These are phyloP conservation scores for Rhizopus delemar DNA, from an alignment of 371 early-diverging fungal genomes.

Conservation along the genomic window DNA sequence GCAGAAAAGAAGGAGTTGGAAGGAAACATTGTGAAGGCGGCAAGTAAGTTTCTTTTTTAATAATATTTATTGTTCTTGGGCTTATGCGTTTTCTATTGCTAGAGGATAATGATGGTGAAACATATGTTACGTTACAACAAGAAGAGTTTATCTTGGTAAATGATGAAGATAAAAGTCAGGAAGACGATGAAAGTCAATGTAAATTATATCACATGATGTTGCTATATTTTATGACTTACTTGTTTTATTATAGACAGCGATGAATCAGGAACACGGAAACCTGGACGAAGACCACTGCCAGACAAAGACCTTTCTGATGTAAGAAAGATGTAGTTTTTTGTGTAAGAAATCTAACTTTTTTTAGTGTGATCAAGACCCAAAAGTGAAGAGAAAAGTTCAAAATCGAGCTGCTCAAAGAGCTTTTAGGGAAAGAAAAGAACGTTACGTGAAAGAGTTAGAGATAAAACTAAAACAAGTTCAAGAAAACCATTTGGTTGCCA, in stretches of 20 bases:
- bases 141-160: conserved; percentile 18
- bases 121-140: conserved; percentile 26
- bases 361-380: conserved; percentile 47
- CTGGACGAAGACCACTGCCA: conserved; percentile 39
- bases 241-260: conserved; percentile 23
- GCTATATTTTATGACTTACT: neutral
- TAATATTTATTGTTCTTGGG: neutral
- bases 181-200: conserved; percentile 23
- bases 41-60: conserved; percentile 23
- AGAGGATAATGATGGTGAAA: conserved; percentile 31
- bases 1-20: conserved; percentile 27
- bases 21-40: conserved; percentile 38
- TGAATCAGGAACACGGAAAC: conserved; percentile 19
- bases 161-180: conserved; percentile 4
- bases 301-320: conserved; percentile 30
- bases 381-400: conserved; percentile 71
- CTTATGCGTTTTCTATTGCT: conserved; percentile 5
- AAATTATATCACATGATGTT: neutral
- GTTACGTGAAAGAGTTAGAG: conserved; percentile 69
- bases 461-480: conserved; percentile 60
- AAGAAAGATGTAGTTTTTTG: conserved; percentile 3
- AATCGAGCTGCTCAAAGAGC: conserved; percentile 79
- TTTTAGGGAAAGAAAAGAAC: conserved; percentile 74
- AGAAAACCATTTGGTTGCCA: conserved; percentile 43
- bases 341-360: neutral